phyloP scores from a whole-genome alignment of 2,329 filamentous ascomycete species.

The Penicillium nordicum region DNA sequence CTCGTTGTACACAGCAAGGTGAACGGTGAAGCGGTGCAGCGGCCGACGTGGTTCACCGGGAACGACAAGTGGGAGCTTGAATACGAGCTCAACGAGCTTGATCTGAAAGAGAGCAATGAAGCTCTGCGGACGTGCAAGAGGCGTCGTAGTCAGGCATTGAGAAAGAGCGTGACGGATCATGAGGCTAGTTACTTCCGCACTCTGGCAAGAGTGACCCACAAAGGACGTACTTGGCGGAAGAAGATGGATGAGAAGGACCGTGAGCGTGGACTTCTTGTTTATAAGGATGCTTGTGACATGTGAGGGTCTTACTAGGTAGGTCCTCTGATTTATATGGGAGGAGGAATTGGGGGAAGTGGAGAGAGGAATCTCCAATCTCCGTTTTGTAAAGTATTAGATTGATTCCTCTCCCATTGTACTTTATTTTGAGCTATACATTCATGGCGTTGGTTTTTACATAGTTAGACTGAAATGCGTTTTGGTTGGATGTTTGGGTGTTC shows the following conservation, averaged over 20 bases:
- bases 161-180: constrained; percentile 26
- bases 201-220: constrained; percentile 45
- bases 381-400: constrained; percentile 2
- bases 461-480: background rate
- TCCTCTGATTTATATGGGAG: background rate
- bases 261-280: constrained; percentile 37
- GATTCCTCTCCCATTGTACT: background rate
- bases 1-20: constrained; percentile 70
- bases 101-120: constrained; percentile 41
- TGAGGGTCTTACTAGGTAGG: background rate
- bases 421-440: background rate
- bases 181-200: constrained; percentile 42
- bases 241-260: constrained; percentile 53
- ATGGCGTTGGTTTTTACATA: background rate
- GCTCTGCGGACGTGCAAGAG: constrained; percentile 58
- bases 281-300: constrained; percentile 12
- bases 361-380: background rate
- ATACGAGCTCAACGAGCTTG: constrained; percentile 68
- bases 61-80: constrained; percentile 67
- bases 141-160: constrained; percentile 52
- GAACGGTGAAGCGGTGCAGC: constrained; percentile 60
- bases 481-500: background rate
- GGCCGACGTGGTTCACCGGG: constrained; percentile 51
- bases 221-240: constrained; percentile 59
- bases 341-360: background rate